Base-by-base conservation (phyloP, 2,329 filamentous ascomycete genomes). In the Sporothrix brasiliensis region DNA sequence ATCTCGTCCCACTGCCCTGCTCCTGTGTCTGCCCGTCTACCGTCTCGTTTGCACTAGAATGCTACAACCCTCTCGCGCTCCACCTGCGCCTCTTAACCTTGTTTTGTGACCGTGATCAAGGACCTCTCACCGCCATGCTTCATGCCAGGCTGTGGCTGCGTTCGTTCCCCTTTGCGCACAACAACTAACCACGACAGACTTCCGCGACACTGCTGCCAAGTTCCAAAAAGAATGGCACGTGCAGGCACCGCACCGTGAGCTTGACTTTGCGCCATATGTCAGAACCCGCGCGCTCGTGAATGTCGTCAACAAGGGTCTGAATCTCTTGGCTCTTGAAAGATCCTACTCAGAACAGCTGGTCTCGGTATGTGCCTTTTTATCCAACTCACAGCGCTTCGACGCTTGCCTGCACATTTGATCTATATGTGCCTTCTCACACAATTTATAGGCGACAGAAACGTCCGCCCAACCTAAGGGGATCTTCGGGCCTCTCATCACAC, bases 181-280 rank as follows among this genome's bases (percentile, higher is more conserved):
- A 54, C 27, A 53, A 68, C 72, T 74, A 72, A 75, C 58, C 39
- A 72, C 69, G 2, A 39, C 81, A 90, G 88, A 89, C 82, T 90
- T 89, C 81, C 85, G 86, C 80, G 88, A 90, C 79, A 89, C 88
- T 56, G 88, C 88, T 69, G 85, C 87, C 80, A 89, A 88, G 78
- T 86, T 90, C 75, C 87, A 89, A 77, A 89, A 89, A 78, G 88
- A 90, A 81, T 90, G 88, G 88, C 85, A 88, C 79, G 81, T 88
- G 74, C 81, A 84, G 76, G 83, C 87, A 79, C 88, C 88, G 75
- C 87, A 89, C 78, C 84, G 84, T 76, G 82, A 88, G 72, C 86
- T 90, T 73, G 82, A 85, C 72, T 90, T 90, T 79, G 88, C 88
- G 77, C 85, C 84, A 76, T 84, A 89, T 80, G 87, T 90, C 79